phyloP scores from a whole-genome alignment of 768 basidiomycete species.

The Multifurca ochricompacta region DNA sequence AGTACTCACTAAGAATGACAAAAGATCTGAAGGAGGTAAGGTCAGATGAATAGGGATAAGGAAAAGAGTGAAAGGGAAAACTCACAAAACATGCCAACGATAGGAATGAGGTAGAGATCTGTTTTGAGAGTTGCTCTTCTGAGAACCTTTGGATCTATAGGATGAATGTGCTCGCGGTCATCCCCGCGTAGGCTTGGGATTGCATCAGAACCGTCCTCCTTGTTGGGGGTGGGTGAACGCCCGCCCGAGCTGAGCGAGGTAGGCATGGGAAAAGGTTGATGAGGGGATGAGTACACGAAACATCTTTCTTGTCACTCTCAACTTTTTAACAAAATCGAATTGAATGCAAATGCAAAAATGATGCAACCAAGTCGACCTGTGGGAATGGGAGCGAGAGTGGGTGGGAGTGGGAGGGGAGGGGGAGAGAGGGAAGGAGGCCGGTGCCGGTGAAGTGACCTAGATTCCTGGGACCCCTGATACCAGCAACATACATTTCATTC shows the following conservation, averaged over 20 bases:
- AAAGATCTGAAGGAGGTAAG: constrained; percentile 4
- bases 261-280: neutral
- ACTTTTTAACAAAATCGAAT: too few species aligned
- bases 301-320: neutral
- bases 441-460: too few species aligned
- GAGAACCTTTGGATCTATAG: neutral
- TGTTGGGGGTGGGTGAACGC: neutral
- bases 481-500: too few species aligned
- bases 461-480: too few species aligned
- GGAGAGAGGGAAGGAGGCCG: too few species aligned
- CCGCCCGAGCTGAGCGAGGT: neutral
- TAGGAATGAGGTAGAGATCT: constrained; percentile 15
- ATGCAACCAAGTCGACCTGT: too few species aligned
- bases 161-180: constrained; percentile 7
- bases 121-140: constrained; percentile 10
- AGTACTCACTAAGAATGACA: constrained; percentile 18
- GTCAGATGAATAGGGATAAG: neutral
- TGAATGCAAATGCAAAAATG: too few species aligned
- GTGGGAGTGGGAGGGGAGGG: too few species aligned
- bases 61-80: neutral
- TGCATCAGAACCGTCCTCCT: neutral
- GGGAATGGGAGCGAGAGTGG: too few species aligned
- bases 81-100: constrained; percentile 18
- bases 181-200: neutral
- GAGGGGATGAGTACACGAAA: neutral